phyloP scores from a whole-genome alignment of 805 yeast species.

The Saccharomyces mikatae region DNA sequence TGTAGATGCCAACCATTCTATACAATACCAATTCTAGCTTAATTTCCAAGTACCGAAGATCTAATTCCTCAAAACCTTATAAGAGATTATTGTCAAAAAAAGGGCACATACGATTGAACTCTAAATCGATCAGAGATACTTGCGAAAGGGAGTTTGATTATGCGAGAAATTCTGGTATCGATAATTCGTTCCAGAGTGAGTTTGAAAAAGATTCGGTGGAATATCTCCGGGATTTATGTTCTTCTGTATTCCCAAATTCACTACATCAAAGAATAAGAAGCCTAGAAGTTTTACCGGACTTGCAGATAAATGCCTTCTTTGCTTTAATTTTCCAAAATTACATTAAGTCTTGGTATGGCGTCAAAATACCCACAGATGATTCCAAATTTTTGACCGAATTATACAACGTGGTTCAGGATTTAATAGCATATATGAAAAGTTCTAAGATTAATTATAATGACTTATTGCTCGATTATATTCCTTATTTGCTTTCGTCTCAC shows the following conservation, averaged over 20 bases:
- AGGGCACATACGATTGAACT: background rate
- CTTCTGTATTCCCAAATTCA: conserved; percentile 18
- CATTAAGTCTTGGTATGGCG: conserved; percentile 26
- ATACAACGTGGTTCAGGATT: conserved; percentile 11
- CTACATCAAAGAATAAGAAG: conserved; percentile 10
- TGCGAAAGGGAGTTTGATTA: background rate
- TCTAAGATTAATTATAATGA: conserved; percentile 7
- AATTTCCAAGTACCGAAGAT: conserved; percentile 22
- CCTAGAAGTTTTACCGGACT: conserved; percentile 6
- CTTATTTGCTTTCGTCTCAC: conserved; percentile 20
- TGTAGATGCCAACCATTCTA: conserved; percentile 18
- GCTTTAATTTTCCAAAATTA: conserved; percentile 23
- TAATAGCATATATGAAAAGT: conserved; percentile 5
- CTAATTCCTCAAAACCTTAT: conserved; percentile 1
- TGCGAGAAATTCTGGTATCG: conserved; percentile 1
- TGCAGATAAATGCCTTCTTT: conserved; percentile 20
- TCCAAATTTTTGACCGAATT: conserved; percentile 15
- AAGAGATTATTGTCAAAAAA: background rate
- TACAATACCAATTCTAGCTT: conserved; percentile 27
- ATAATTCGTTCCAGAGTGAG: conserved; percentile 14
- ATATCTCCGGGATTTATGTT: conserved; percentile 22
- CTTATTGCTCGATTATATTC: conserved; percentile 21
- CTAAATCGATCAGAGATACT: background rate
- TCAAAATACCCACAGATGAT: conserved; percentile 23
- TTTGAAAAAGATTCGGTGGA: conserved; percentile 15